Base-by-base conservation (phyloP, 805 yeast species). In the Pichia occidentalis region DNA sequence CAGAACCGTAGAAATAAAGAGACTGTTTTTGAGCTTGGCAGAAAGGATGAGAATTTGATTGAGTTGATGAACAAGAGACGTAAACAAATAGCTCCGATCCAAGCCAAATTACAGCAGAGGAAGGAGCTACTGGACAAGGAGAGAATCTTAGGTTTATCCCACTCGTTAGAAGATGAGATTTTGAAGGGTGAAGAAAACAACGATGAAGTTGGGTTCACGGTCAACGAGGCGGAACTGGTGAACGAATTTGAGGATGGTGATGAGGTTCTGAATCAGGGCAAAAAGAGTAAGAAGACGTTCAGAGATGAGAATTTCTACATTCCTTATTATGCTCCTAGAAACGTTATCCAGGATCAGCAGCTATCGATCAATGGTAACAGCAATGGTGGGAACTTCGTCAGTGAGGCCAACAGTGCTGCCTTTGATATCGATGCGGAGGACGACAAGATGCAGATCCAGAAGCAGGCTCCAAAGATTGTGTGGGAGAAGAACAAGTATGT, bases 401-500 rank as follows among this genome's bases (percentile, higher is more conserved):
- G 78, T 42, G 94, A 79, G 34, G 97, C 95, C 2, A 73, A 77
- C n/a, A 67, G 68, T 22, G 97, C 95, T 1, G 70, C 95, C 0
- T 90, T 87, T 60, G 96, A 88, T 54, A 65, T 92, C 49, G 80
- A 71, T 42, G 76, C 70, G 32, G 87, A 84, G 51, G 77, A 75
- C 47, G 77, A 73, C 44, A 83, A 80, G 49, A 71, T 77, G 30
- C 79, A 73, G 53, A 73, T 64, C 34, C 80, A 81, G 58, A 77
- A 71, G 43, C 88, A 81, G 55, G 66, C 71, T 4, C 75, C 73
- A 33, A 77, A 79, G 17, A 80, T 83, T 71, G 73, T 75, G 56
- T 90, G 98, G 98, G 97, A 90, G 63, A 81, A 84, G 60, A 92
- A 94, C 53, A 86, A 86, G 48, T 90, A 85, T 60, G 73, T 88